These are phyloP conservation scores for Alnus rubra DNA, from an alignment of 306 rosid genomes.

Conservation along the genomic window DNA sequence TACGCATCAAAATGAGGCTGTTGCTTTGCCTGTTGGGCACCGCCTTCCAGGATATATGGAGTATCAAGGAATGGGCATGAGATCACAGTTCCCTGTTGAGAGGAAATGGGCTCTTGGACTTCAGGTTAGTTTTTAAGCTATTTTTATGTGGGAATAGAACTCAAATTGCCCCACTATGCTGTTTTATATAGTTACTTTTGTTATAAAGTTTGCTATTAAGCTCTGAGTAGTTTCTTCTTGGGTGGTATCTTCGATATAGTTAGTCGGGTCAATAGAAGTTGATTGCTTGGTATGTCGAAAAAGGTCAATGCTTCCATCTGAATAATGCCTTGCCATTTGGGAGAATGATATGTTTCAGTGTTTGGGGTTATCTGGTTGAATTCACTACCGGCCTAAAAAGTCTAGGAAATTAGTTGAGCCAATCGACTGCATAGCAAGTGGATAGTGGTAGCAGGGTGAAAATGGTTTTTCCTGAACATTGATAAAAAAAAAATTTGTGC, in stretches of 20 bases:
- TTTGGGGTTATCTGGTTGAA: constrained; percentile 24
- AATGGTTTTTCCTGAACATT: background rate
- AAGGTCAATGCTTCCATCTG: constrained; percentile 23
- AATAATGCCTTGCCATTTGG: constrained; percentile 15
- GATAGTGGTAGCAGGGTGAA: background rate
- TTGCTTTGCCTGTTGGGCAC: constrained; percentile 68
- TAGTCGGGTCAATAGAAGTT: constrained; percentile 3
- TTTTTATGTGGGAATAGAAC: constrained; percentile 14
- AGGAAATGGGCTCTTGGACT: constrained; percentile 99
- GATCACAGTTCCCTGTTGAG: constrained; percentile 74
- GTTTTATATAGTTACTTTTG: background rate
- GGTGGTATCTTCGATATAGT: background rate
- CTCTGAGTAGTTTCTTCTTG: background rate
- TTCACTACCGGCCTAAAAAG: constrained; percentile 11
- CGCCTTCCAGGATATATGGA: constrained; percentile 69
- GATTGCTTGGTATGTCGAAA: constrained; percentile 17
- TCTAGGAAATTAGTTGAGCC: background rate
- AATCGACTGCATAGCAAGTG: background rate
- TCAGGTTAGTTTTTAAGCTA: constrained; percentile 63
- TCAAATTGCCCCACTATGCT: background rate
- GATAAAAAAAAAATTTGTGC: background rate
- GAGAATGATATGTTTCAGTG: constrained; percentile 22
- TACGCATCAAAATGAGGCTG: constrained; percentile 50
- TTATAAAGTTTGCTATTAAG: background rate
- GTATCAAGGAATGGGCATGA: constrained; percentile 59